Percentiles rank a stretch among this genome's conserved stretches.
Evolutionary conservation across 306 rosid species (phyloP).

Genomic region (Sesbania bispinosa): DNA sequence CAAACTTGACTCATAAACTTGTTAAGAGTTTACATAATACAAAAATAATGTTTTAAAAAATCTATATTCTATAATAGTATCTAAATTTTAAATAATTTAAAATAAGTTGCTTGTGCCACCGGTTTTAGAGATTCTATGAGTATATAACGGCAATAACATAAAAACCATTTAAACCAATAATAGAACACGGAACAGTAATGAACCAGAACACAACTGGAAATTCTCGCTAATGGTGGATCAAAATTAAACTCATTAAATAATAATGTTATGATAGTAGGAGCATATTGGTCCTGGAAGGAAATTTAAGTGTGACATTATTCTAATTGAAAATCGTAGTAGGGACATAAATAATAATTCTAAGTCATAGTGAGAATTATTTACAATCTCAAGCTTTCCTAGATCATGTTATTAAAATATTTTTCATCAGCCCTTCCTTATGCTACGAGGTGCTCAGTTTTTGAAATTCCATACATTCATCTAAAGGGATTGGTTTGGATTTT

Average conservation of each 20-base stretch:
- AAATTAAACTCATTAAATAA: not conserved
- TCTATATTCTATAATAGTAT: too few relatives aligned
- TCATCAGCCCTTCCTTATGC: not conserved
- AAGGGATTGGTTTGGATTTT: not conserved
- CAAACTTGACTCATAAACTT: too few relatives aligned
- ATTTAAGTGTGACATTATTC: not conserved
- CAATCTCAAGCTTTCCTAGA: not conserved
- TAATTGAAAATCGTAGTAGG: not conserved
- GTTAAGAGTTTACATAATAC: too few relatives aligned
- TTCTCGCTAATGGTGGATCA: not conserved
- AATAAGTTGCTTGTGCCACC: too few relatives aligned
- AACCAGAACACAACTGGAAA: too few relatives aligned
- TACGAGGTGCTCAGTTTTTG: not conserved
- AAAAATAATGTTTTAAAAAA: too few relatives aligned
- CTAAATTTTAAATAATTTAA: too few relatives aligned
- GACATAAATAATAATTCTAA: not conserved
- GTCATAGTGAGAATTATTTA: not conserved
- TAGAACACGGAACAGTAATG: too few relatives aligned
- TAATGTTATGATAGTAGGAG: not conserved
- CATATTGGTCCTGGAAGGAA: not conserved
- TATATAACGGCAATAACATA: too few relatives aligned
- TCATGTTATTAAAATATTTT: not conserved
- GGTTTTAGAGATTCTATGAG: too few relatives aligned
- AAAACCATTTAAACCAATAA: too few relatives aligned
- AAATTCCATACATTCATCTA: too few relatives aligned